Conservation (phyloP, 768 basidiomycete genomes). For the Leccinum imitatum region DNA sequence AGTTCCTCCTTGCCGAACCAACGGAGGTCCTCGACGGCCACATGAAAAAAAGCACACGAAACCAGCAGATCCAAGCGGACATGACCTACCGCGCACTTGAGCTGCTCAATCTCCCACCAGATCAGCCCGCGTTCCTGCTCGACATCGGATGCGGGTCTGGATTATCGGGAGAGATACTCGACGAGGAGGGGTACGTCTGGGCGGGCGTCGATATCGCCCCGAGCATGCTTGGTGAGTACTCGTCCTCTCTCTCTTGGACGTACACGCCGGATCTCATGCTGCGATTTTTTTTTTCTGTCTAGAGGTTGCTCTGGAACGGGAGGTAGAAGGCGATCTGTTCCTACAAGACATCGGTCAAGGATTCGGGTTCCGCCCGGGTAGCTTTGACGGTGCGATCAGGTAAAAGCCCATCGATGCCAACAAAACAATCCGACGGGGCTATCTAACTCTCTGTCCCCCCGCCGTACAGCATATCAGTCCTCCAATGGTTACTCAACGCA, state of each 20-base stretch:
- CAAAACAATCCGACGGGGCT: background rate
- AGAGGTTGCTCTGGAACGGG: constrained; percentile 93
- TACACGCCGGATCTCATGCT: background rate
- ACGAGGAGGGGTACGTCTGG: constrained; percentile 93
- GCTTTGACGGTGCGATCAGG: constrained; percentile 98
- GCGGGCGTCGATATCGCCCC: constrained; percentile 93
- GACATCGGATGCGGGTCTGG: constrained; percentile 99
- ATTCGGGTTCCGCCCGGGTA: constrained; percentile 93
- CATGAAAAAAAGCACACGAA: constrained; percentile 72
- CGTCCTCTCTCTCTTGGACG: background rate
- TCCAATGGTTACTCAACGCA: constrained; percentile 98
- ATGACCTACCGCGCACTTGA: constrained; percentile 98
- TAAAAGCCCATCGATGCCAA: constrained; percentile 23
- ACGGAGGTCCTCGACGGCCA: constrained; percentile 10
- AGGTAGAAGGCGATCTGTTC: constrained; percentile 95
- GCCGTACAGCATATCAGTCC: constrained; percentile 83
- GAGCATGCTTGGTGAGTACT: constrained; percentile 88
- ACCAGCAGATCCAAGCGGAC: constrained; percentile 94
- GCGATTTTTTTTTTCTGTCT: background rate
- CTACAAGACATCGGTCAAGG: constrained; percentile 98
- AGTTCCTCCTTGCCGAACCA: background rate
- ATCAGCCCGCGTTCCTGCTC: constrained; percentile 79
- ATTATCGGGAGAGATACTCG: constrained; percentile 91
- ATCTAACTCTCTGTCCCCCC: background rate
- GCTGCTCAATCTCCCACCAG: constrained; percentile 77